Evolutionary conservation across 495 filamentous ascomycete genomes (phyloP).

Genomic region (Oidiodendron maius): DNA sequence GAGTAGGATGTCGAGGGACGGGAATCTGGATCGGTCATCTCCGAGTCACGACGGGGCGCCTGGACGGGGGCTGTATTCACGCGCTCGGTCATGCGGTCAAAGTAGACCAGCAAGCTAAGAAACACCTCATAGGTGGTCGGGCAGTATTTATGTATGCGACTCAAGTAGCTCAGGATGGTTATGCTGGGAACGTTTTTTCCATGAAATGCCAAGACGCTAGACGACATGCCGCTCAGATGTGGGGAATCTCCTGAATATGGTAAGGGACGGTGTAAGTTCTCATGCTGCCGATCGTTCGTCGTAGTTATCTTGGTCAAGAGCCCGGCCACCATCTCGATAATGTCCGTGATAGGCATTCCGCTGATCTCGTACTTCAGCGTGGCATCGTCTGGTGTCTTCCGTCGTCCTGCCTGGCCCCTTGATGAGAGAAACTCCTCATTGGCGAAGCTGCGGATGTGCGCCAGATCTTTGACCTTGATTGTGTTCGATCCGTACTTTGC

Average conservation of each 20-base stretch:
- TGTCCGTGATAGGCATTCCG: slow-evolving; percentile 93
- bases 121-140: slow-evolving; percentile 99
- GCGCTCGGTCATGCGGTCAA: slow-evolving; percentile 96
- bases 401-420: slow-evolving; percentile 36
- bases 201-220: slow-evolving; percentile 95
- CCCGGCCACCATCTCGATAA: slow-evolving; percentile 99
- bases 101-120: slow-evolving; percentile 90
- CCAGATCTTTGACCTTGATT: slow-evolving; percentile 77
- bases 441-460: slow-evolving; percentile 85
- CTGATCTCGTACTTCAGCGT: slow-evolving; percentile 86
- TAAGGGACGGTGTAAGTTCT: slow-evolving; percentile 67
- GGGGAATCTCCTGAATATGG: slow-evolving; percentile 57
- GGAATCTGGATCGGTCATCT: slow-evolving; percentile 12
- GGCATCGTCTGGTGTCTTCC: slow-evolving; percentile 24
- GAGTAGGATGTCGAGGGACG: slow-evolving; percentile 20
- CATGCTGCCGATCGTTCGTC: slow-evolving; percentile 92
- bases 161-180: slow-evolving; percentile 92
- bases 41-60: slow-evolving; percentile 6
- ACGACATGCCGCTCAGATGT: slow-evolving; percentile 70
- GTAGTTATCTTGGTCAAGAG: slow-evolving; percentile 96
- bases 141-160: slow-evolving; percentile 97
- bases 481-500: slow-evolving; percentile 29
- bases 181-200: slow-evolving; percentile 98
- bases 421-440: slow-evolving; percentile 61
- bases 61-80: slow-evolving; percentile 53